Evolutionary conservation across 345 rosid species (phyloP).

Genomic region (Cardamine chenopodiifolia): DNA sequence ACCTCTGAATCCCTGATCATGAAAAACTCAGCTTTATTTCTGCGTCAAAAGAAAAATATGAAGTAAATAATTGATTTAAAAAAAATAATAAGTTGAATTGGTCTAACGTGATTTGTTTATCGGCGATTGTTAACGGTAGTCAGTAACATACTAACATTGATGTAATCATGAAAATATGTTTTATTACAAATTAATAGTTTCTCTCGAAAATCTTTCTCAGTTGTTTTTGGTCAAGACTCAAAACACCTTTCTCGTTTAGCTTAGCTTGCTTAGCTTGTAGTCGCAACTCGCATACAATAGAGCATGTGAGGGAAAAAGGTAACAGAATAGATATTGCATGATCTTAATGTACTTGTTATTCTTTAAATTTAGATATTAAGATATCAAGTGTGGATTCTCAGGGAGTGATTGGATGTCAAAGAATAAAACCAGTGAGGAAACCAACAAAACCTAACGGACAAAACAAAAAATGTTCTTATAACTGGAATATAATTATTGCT

Average conservation of each 20-base stretch:
- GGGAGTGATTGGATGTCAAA: conserved; percentile 34
- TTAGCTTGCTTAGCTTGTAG: neutral
- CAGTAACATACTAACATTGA: neutral
- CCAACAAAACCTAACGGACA: conserved; percentile 48
- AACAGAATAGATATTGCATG: conserved; percentile 13
- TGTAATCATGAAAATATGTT: neutral
- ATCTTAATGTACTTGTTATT: conserved; percentile 28
- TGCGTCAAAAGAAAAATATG: neutral
- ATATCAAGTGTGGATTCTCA: conserved; percentile 29
- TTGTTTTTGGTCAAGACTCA: neutral
- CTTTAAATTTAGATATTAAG: conserved; percentile 26
- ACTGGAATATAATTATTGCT: conserved; percentile 33
- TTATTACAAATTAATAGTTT: neutral
- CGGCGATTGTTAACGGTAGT: neutral
- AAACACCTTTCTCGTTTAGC: neutral
- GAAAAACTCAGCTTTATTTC: neutral
- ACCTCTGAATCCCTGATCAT: neutral
- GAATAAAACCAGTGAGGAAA: conserved; percentile 45
- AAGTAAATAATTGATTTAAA: neutral
- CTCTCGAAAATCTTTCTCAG: neutral
- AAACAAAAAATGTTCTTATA: conserved; percentile 38
- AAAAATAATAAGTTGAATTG: neutral
- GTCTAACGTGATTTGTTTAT: neutral
- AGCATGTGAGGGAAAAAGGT: neutral
- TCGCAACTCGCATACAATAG: neutral